Evolutionary conservation across 148 eudicot species (phyloP).

Genomic region (Chenopodium album): DNA sequence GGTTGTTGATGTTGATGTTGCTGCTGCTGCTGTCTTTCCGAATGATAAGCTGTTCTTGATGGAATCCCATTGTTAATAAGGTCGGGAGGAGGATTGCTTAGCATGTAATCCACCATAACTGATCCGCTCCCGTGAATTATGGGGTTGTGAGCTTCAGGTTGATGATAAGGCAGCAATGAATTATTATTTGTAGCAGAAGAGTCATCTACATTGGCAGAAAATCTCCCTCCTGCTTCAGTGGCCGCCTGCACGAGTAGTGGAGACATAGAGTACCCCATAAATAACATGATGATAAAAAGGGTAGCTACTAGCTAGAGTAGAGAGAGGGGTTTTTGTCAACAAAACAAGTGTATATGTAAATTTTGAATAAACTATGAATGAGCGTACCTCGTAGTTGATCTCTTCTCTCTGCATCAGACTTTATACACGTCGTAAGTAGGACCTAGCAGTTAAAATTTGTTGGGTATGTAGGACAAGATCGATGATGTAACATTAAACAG

Average conservation of each 20-base stretch:
- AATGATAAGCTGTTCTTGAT: conserved; percentile 25
- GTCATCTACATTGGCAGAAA: conserved; percentile 28
- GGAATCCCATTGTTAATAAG: background rate
- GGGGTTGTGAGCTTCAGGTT: background rate
- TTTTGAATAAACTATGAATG: background rate
- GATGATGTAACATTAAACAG: background rate
- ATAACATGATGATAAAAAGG: background rate
- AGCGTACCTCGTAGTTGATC: conserved; percentile 43
- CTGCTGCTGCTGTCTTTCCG: conserved; percentile 23
- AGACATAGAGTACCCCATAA: conserved; percentile 27
- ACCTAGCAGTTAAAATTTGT: background rate
- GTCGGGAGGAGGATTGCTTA: conserved; percentile 23
- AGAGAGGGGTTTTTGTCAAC: background rate
- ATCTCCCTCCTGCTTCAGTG: conserved; percentile 25
- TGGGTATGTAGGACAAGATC: conserved; percentile 8
- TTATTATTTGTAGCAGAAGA: conserved; percentile 6
- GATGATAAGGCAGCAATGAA: conserved; percentile 28
- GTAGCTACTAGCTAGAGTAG: background rate
- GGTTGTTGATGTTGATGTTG: background rate
- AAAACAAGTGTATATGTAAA: background rate
- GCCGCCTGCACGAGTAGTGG: conserved; percentile 38
- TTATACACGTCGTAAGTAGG: conserved; percentile 13
- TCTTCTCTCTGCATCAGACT: conserved; percentile 59
- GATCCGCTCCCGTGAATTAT: conserved; percentile 35
- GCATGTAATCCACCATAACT: conserved; percentile 44